Evolutionary conservation across 1,284 basidiomycete species (phyloP), one percentile per base, ranked within the genome.

Genomic region (Ceratobasidium sp.): DNA sequence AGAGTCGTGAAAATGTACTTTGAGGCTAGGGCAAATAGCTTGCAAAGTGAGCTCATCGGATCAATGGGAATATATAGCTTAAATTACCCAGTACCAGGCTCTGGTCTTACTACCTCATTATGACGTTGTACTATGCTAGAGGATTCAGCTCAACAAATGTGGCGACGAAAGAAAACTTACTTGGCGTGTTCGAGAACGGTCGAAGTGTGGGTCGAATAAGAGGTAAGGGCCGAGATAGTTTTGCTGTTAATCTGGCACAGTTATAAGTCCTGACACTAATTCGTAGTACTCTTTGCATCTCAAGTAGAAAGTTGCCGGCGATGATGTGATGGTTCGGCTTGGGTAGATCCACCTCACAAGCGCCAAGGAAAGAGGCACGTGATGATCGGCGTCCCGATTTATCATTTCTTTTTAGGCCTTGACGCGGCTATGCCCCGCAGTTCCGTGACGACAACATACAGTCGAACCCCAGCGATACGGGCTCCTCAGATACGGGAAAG

Each of bases 1-100:
- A 1, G 95, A 88, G 84, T 98, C 96, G 81, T 93, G 91, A 87
- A 97, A 99, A 81, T 93, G 91, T 10, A 99, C 86, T 82, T 93
- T 97, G 82, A 99, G 92, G 7, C 96, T 97, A 81, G 62, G 10
- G 46, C n/a, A 48, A 50, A 33, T 33, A 4, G 4, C 33, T 33
- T 33, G 4, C 33, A 4, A 33, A 33, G 1, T 33, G 33, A 33
- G 33, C 33, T 33, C 33, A 4, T 4, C 33, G 33, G 33, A 33
- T 33, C 33, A 33, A 33, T 2, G 33, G 4, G 33, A 33, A 33
- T 2, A 33, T 33, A 33, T 33, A 33, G 33, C 4, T 2, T 33
- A 33, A 4, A 1, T 78, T 82, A 94, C 94, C 94, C 95, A 65
- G 87, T 88, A 23, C 90, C 90, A 6, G 89, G 87, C 70, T 85